Evolutionary conservation across 192 early-diverging fungal species (phyloP), one percentile per base, ranked within the genome.

Genomic region (Podila horticola): DNA sequence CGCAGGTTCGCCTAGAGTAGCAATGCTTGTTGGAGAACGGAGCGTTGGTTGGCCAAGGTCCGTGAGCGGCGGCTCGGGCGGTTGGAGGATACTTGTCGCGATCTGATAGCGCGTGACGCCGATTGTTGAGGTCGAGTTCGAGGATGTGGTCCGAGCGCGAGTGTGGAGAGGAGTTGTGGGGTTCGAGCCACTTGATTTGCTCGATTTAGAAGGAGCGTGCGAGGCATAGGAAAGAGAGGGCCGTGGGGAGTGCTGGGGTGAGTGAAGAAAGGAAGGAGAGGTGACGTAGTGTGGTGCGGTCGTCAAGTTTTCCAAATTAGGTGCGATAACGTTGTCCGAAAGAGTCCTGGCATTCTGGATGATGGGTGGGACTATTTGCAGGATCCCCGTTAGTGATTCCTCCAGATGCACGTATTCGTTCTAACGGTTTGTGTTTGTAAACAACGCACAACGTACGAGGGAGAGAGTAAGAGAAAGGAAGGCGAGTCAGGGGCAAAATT

Each of bases 61-160:
- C 3, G 66, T 81, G 4, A 81, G 58, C 4, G 41, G 29, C 2
- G 77, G 77, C 55, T 81, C 77, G 2, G 66, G 29, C 8, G 77
- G 77, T 34, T 81, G 77, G 2, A 81, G 67, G 19, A 81, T 73
- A 29, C 67, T 81, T 22, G 77, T 81, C 4, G 77, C 77, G 58
- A 81, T 81, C 57, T 73, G 77, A 65, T 65, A 73, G 30, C 77
- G 66, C 24, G 70, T 79, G 17, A 70, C 76, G 41, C 76, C 72
- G 34, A 69, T 69, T 1, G 77, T 81, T 8, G 77, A 73, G 0
- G 66, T 63, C 24, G 77, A 81, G 60, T 72, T 81, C 7, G 77
- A 69, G 19, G 77, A 81, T 1, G 66, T 81, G 66, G 77, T 81
- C 69, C 77, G 77, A 65, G 71, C 69, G 48, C 77, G 77, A 50